These are phyloP conservation scores for Yamadazyma blattariae DNA, from an alignment of 1,139 yeast species.

Conservation along the genomic window DNA sequence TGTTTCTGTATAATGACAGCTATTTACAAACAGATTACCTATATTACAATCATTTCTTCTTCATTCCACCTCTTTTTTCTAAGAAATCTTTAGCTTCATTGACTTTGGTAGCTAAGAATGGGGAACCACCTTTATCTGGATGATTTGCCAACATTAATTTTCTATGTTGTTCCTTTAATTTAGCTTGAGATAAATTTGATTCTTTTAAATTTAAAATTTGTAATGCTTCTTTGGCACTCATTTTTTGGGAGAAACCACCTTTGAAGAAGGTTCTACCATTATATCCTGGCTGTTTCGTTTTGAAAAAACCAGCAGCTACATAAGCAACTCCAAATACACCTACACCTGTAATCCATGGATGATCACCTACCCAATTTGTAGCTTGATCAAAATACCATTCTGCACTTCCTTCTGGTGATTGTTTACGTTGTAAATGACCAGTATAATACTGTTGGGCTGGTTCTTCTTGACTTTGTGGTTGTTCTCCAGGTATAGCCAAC, in stretches of 20 bases:
- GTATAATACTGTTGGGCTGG: slow-evolving; percentile 19
- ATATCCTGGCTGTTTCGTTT: slow-evolving; percentile 68
- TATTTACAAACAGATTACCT: too few relatives aligned
- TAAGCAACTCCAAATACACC: slow-evolving; percentile 69
- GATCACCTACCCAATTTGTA: slow-evolving; percentile 63
- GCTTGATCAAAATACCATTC: slow-evolving; percentile 72
- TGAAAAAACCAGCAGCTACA: slow-evolving; percentile 66
- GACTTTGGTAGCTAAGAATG: slow-evolving; percentile 91
- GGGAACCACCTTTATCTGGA: slow-evolving; percentile 97
- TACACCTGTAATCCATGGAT: slow-evolving; percentile 71
- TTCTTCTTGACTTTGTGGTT: background rate
- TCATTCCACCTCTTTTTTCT: slow-evolving; percentile 74
- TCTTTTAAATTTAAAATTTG: slow-evolving; percentile 85
- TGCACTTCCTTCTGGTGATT: slow-evolving; percentile 46
- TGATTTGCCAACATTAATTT: slow-evolving; percentile 87
- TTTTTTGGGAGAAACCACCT: slow-evolving; percentile 88
- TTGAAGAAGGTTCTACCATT: slow-evolving; percentile 70
- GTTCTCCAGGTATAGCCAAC: slow-evolving; percentile 11
- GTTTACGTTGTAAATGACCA: slow-evolving; percentile 41
- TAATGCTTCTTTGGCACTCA: slow-evolving; percentile 88
- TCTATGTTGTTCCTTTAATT: slow-evolving; percentile 89
- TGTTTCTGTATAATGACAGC: too few relatives aligned
- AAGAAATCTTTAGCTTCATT: slow-evolving; percentile 95
- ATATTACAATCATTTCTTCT: slow-evolving; percentile 27
- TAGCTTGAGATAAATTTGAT: slow-evolving; percentile 68